phyloP scores from a whole-genome alignment of 2,329 filamentous ascomycete genomes.

The Ramularia collo-cygni region DNA sequence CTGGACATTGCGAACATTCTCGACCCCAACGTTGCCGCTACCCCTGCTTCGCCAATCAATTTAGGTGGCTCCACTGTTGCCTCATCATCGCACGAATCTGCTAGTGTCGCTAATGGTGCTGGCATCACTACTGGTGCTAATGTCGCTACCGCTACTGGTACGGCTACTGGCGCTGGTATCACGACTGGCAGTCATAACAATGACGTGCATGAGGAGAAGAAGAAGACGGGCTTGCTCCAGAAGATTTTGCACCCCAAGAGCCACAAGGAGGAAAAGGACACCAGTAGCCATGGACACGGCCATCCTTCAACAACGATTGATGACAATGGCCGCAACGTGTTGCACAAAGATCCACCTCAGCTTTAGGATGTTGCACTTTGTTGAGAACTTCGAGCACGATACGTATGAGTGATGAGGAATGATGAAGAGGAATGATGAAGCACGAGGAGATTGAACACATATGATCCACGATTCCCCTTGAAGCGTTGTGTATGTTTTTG shows the following conservation, averaged over 20 bases:
- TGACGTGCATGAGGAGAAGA: constrained; percentile 31
- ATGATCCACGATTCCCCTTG: no score
- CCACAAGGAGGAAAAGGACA: constrained; percentile 17
- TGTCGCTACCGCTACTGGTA: background rate
- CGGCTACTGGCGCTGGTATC: no score
- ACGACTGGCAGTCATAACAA: constrained; percentile 2
- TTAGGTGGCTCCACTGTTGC: no score
- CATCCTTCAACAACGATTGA: background rate
- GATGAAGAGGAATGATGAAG: no score
- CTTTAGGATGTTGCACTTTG: no score
- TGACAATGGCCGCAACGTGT: background rate
- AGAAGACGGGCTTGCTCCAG: constrained; percentile 26
- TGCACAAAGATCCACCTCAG: constrained; percentile 5
- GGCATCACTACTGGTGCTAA: constrained; percentile 15
- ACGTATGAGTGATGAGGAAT: no score
- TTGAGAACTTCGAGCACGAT: no score
- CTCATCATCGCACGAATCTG: constrained; percentile 24
- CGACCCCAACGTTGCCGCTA: constrained; percentile 22
- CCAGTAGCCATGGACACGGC: background rate
- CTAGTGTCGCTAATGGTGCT: constrained; percentile 27
- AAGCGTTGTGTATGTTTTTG: no score
- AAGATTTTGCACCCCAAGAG: constrained; percentile 23
- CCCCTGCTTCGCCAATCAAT: background rate
- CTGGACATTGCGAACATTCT: constrained; percentile 22
- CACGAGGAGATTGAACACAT: no score